phyloP scores from a whole-genome alignment of 2,329 filamentous ascomycete genomes.

The Sporothrix sp. region DNA sequence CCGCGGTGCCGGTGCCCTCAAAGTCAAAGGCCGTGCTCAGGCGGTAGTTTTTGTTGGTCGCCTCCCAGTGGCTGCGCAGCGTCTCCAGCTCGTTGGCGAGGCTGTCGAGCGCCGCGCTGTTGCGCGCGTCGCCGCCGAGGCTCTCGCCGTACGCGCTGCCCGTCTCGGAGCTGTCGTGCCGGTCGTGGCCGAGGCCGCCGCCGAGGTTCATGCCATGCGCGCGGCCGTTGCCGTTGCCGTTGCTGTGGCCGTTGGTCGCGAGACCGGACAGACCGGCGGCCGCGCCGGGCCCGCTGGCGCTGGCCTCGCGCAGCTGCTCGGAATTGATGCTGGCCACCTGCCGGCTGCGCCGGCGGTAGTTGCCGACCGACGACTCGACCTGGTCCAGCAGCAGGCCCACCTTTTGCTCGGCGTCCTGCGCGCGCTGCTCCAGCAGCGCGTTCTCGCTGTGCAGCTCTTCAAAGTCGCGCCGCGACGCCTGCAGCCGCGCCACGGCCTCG shows the following conservation, averaged over 20 bases:
- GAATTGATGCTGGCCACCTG: constrained; percentile 44
- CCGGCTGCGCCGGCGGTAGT: constrained; percentile 72
- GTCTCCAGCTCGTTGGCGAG: constrained; percentile 88
- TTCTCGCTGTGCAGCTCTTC: constrained; percentile 81
- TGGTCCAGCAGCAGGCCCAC: constrained; percentile 89
- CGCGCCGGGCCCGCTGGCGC: constrained; percentile 11
- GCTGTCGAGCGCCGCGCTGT: constrained; percentile 69
- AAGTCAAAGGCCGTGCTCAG: constrained; percentile 86
- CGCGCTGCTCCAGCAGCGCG: constrained; percentile 66
- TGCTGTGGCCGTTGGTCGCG: constrained; percentile 25
- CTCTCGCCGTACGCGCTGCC: constrained; percentile 53
- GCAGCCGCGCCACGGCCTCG: constrained; percentile 47
- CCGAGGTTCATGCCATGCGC: constrained; percentile 15
- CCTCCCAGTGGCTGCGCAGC: constrained; percentile 86
- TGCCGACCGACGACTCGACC: constrained; percentile 87
- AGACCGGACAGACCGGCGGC: too few relatives aligned
- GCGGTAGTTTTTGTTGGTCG: constrained; percentile 89
- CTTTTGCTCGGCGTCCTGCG: constrained; percentile 82
- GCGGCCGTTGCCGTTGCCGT: constrained; percentile 23
- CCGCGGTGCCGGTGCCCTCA: too few relatives aligned
- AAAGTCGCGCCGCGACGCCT: constrained; percentile 54
- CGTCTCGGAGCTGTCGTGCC: constrained; percentile 48
- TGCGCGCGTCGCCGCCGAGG: constrained; percentile 43
- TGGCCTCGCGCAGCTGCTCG: constrained; percentile 33
- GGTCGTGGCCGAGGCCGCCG: constrained; percentile 30